Evolutionary conservation across 176 grass and related monocot genomes (phyloP), one percentile per base, ranked within the genome.

Genomic region (Musa schizocarpa): DNA sequence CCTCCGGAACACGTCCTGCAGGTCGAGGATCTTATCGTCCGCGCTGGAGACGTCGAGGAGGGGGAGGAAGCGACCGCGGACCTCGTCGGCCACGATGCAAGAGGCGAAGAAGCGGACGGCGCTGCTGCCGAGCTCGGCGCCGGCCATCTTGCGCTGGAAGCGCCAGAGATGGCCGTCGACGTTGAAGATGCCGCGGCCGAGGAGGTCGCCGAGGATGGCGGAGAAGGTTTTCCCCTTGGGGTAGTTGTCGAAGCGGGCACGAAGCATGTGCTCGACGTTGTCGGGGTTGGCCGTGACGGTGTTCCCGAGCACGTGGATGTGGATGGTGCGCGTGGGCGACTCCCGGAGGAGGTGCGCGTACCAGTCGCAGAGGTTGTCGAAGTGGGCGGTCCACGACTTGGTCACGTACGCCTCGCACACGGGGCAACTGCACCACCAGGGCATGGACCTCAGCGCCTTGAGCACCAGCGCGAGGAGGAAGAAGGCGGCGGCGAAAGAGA

Each of bases 341-440:
- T 63, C 69, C 14, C 84, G 83, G 62, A 97, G 94, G 68, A 97
- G 87, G 77, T 97, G 77, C 2, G 94, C 86, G 72, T 86, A 86
- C 94, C 94, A 97, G 80, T 97, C 94, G 74, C 85, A 89, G 80
- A 97, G 86, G 82, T 93, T 92, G 66, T 86, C 82, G 78, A 88
- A 88, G 21, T 16, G 3, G 20, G 52, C 2, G 22, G 52, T 9
- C 53, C 52, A 74, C 13, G 71, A 74, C 21, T 9, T n/a, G 6
- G 52, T 74, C 16, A 56, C 71, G 53, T 74, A 74, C 43, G 71
- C 71, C 11, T 74, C 71, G 71, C 71, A 56, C n/a, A 74, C 52
- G 11, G 71, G 13, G 71, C 71, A 74, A 10, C 53, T 55, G 71
- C 71, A 74, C 71, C 52, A 56, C 24, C 72, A 58, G 11, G 51